Conservation (phyloP, 2,329 filamentous ascomycete genomes). For the Chrysosporium queenslandicum region DNA sequence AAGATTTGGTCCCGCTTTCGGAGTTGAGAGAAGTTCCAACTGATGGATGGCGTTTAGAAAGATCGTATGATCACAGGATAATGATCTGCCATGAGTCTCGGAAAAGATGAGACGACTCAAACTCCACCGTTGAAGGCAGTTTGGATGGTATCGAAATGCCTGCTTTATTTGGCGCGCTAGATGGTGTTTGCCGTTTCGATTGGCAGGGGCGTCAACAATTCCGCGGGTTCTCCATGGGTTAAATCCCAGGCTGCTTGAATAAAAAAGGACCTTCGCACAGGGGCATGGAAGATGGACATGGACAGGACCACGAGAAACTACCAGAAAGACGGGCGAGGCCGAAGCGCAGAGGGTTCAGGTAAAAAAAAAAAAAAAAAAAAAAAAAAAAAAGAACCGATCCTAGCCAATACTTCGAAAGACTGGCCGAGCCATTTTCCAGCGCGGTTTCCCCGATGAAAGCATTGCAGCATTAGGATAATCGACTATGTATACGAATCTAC, state of each 20-base stretch:
- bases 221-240: background rate
- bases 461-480: background rate
- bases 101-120: background rate
- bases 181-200: background rate
- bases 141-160: too few species aligned
- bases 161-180: background rate
- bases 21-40: too few species aligned
- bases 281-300: background rate
- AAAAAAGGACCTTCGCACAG: too few species aligned
- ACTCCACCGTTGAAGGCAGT: background rate
- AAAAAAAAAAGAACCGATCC: too few species aligned
- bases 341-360: background rate
- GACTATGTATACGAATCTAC: background rate
- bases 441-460: background rate
- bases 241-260: too few species aligned
- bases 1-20: too few species aligned
- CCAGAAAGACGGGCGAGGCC: background rate
- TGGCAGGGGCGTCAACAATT: background rate
- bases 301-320: too few species aligned
- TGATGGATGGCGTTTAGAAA: too few species aligned
- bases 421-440: background rate
- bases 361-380: too few species aligned
- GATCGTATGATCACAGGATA: slow-evolving; percentile 4
- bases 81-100: background rate
- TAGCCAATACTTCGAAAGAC: background rate